Conservation (phyloP, 306 rosid genomes). For the Aeschynomene evenia region DNA sequence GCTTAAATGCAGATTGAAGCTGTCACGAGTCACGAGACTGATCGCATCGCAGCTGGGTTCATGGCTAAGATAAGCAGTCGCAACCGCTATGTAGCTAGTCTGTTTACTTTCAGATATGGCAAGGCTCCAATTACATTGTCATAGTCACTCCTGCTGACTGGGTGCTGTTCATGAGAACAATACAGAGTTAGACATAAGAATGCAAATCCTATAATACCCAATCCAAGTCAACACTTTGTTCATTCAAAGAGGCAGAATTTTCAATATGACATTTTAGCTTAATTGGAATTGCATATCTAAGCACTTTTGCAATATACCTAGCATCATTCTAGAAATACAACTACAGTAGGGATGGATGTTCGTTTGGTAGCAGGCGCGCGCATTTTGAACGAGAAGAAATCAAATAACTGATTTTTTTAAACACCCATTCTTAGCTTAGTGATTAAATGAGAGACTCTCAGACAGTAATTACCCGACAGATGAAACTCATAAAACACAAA, state of each 20-base stretch:
- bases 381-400: slow-evolving; percentile 3
- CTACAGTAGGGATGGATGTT: not conserved
- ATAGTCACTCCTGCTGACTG: slow-evolving; percentile 78
- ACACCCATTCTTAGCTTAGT: not conserved
- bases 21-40: slow-evolving; percentile 20
- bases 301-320: not conserved
- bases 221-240: slow-evolving; percentile 1
- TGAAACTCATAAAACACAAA: not conserved
- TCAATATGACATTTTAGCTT: not conserved
- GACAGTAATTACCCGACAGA: not conserved
- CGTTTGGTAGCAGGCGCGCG: slow-evolving; percentile 3
- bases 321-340: slow-evolving; percentile 18
- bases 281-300: not conserved
- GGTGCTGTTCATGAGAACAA: slow-evolving; percentile 48
- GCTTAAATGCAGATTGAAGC: slow-evolving; percentile 4
- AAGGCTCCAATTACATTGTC: slow-evolving; percentile 83
- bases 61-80: slow-evolving; percentile 1
- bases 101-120: slow-evolving; percentile 91
- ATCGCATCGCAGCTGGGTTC: slow-evolving; percentile 12
- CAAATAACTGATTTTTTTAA: not conserved
- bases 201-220: slow-evolving; percentile 6
- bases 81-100: slow-evolving; percentile 52
- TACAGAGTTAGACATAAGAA: slow-evolving; percentile 30
- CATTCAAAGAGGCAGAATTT: too few species aligned
- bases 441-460: slow-evolving; percentile 2